Percentiles rank a stretch among this genome's conserved stretches.
Evolutionary conservation across 2,329 filamentous ascomycete species (phyloP).

Genomic region (Phyllosticta citrichinensis): DNA sequence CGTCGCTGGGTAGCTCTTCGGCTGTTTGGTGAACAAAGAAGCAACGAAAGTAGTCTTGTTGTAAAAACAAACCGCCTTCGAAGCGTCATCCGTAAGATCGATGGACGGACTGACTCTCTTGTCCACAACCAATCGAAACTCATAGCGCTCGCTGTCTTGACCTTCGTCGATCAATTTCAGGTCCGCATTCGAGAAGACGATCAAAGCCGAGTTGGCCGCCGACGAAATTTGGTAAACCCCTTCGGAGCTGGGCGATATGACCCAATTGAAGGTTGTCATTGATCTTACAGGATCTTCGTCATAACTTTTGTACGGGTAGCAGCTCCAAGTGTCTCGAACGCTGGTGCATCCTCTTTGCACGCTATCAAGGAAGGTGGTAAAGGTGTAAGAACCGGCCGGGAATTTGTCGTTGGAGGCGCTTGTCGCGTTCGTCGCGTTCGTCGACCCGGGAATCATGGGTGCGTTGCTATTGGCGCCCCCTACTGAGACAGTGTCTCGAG

Average conservation of each 20-base stretch:
- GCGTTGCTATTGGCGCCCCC: background rate
- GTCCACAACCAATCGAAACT: slow-evolving; percentile 45
- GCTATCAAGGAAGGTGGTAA: slow-evolving; percentile 48
- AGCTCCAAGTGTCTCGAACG: slow-evolving; percentile 50
- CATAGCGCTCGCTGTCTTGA: slow-evolving; percentile 44
- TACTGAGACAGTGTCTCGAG: background rate
- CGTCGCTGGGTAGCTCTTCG: slow-evolving; percentile 27
- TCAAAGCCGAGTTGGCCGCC: slow-evolving; percentile 44
- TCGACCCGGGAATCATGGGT: background rate
- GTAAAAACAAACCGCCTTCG: slow-evolving; percentile 48
- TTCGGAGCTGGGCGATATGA: slow-evolving; percentile 35
- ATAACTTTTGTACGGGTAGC: slow-evolving; percentile 49
- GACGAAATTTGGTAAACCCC: slow-evolving; percentile 45
- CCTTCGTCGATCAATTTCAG: slow-evolving; percentile 41
- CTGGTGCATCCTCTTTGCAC: slow-evolving; percentile 48
- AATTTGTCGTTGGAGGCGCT: slow-evolving; percentile 33
- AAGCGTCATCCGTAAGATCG: slow-evolving; percentile 34
- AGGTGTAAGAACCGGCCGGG: slow-evolving; percentile 52
- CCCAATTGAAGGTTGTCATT: slow-evolving; percentile 51
- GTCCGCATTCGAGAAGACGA: slow-evolving; percentile 44
- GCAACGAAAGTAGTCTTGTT: slow-evolving; percentile 46
- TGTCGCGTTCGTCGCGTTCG: slow-evolving; percentile 5
- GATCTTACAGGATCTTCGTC: slow-evolving; percentile 29
- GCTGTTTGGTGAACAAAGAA: slow-evolving; percentile 50
- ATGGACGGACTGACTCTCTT: slow-evolving; percentile 44